phyloP scores from a whole-genome alignment of 2,329 filamentous ascomycete genomes.

The Colletotrichum paranaense region DNA sequence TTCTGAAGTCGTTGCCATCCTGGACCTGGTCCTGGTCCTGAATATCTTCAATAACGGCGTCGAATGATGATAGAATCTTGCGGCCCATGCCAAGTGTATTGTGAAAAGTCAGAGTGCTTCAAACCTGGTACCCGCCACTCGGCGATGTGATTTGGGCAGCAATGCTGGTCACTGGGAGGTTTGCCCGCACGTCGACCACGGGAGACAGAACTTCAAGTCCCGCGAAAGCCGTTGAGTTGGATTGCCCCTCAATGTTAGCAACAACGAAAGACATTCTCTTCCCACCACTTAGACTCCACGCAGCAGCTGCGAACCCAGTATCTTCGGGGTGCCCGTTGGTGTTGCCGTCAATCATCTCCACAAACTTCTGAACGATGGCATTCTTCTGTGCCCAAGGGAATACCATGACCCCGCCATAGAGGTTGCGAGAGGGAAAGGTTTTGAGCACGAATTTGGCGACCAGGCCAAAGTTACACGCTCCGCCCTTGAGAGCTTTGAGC shows the following conservation, averaged over 20 bases:
- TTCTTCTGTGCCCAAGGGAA: not conserved
- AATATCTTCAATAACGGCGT: not conserved
- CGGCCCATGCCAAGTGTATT: not conserved
- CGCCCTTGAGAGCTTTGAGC: constrained; percentile 34
- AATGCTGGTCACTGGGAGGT: not conserved
- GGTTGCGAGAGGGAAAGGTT: constrained; percentile 36
- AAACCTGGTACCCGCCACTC: not conserved
- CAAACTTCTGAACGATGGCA: not conserved
- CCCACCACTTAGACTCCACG: not conserved
- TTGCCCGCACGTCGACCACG: not conserved
- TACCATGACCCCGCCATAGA: constrained; percentile 17
- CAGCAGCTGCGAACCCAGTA: not conserved
- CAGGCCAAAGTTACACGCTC: constrained; percentile 54
- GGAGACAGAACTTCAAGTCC: not conserved
- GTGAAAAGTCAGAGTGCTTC: constrained; percentile 4
- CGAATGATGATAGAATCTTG: not conserved
- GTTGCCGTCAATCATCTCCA: constrained; percentile 4
- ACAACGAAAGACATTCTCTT: not conserved
- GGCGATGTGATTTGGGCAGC: not conserved
- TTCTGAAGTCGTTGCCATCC: not conserved
- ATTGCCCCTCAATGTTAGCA: not conserved
- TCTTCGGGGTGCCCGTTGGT: not conserved
- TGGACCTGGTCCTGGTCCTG: not conserved
- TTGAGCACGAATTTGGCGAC: constrained; percentile 46
- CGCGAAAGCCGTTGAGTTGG: not conserved